A percentile compares a stretch with the other conserved stretches of the same genome.
Conservation (phyloP, 148 eudicot species). For the Fagopyrum tataricum region DNA sequence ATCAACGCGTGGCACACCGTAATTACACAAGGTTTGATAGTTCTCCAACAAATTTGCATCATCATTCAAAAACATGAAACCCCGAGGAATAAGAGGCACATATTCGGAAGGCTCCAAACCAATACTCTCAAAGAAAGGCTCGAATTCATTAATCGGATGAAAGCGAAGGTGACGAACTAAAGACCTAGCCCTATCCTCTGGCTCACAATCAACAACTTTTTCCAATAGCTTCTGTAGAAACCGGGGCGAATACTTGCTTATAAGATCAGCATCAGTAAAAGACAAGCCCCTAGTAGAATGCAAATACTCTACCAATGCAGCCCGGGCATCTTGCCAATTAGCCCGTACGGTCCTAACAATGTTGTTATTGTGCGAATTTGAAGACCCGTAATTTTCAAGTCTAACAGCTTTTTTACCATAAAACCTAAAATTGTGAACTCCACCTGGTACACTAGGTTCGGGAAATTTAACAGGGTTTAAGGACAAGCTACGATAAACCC, state of each 20-base stretch:
- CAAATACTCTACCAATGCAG: slow-evolving; percentile 10
- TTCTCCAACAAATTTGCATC: not conserved
- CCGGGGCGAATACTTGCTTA: slow-evolving; percentile 8
- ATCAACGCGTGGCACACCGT: not conserved
- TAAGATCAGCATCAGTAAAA: slow-evolving; percentile 11
- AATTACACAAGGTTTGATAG: slow-evolving; percentile 2
- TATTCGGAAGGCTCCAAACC: slow-evolving; percentile 11
- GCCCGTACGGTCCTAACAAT: not conserved
- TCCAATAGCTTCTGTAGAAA: slow-evolving; percentile 7
- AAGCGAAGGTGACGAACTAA: slow-evolving; percentile 6
- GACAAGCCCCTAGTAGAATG: slow-evolving; percentile 10
- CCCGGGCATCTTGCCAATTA: slow-evolving; percentile 6
- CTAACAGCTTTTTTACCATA: slow-evolving; percentile 9
- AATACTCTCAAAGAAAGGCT: slow-evolving; percentile 15
- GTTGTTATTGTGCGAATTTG: not conserved
- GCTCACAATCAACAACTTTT: not conserved
- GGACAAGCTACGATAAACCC: not conserved
- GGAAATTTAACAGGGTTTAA: not conserved
- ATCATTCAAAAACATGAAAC: slow-evolving; percentile 3
- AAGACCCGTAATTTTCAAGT: not conserved
- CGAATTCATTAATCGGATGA: slow-evolving; percentile 11
- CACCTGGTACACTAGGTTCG: not conserved
- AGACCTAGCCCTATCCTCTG: not conserved
- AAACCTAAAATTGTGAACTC: slow-evolving; percentile 3
- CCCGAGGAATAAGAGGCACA: slow-evolving; percentile 11